These are phyloP conservation scores for Maudiozyma serrabonitensis DNA, from an alignment of 805 yeast species.

Conservation along the genomic window DNA sequence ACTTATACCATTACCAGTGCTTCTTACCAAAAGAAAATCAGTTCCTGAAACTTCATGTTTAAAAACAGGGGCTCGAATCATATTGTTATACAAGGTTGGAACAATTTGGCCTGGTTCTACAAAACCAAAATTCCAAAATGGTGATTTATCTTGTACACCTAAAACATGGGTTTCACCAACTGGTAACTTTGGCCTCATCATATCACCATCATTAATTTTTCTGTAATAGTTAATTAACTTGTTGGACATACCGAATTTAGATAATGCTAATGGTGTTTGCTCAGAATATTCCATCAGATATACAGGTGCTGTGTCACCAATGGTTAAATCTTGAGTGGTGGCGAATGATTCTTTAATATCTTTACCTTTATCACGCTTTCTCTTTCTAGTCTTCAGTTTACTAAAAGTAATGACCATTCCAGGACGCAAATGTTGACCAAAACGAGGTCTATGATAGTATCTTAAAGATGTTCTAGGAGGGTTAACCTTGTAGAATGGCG, in stretches of 20 bases:
- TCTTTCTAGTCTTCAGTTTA: slow-evolving; percentile 66
- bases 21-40: slow-evolving; percentile 72
- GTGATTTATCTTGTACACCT: slow-evolving; percentile 93
- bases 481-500: slow-evolving; percentile 81
- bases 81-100: slow-evolving; percentile 85
- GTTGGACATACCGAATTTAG: slow-evolving; percentile 93
- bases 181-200: slow-evolving; percentile 74
- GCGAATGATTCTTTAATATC: slow-evolving; percentile 65
- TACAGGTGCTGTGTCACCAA: slow-evolving; percentile 73
- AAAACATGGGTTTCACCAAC: slow-evolving; percentile 92
- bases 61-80: slow-evolving; percentile 87
- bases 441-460: slow-evolving; percentile 69
- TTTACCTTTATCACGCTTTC: slow-evolving; percentile 82
- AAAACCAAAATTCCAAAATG: slow-evolving; percentile 97
- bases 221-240: slow-evolving; percentile 89
- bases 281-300: slow-evolving; percentile 84
- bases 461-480: slow-evolving; percentile 60
- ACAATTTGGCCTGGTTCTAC: slow-evolving; percentile 91
- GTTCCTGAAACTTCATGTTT: slow-evolving; percentile 71
- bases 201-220: slow-evolving; percentile 71
- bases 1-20: slow-evolving; percentile 70
- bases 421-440: slow-evolving; percentile 53
- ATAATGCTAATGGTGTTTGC: slow-evolving; percentile 71
- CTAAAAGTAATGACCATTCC: slow-evolving; percentile 70
- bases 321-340: slow-evolving; percentile 62